These are phyloP conservation scores for Ceratobasidium theobromae DNA, from an alignment of 1,284 basidiomycete species.

Conservation along the genomic window DNA sequence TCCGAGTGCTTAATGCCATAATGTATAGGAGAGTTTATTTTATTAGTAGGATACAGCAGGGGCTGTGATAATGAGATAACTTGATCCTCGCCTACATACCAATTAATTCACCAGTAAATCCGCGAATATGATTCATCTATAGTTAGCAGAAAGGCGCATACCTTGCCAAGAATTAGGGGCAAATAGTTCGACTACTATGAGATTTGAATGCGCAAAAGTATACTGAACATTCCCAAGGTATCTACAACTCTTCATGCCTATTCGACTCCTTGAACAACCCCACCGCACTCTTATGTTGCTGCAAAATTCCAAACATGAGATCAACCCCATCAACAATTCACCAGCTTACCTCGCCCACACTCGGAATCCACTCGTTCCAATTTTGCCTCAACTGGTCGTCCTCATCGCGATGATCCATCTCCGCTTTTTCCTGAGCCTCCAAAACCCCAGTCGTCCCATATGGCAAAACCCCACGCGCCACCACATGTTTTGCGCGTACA, in stretches of 20 bases:
- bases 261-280: background rate
- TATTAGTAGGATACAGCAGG: too few species aligned
- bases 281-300: background rate
- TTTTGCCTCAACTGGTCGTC: background rate
- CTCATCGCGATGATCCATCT: background rate
- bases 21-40: too few species aligned
- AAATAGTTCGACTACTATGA: too few species aligned
- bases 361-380: background rate
- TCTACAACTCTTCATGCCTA: background rate
- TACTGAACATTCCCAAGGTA: too few species aligned
- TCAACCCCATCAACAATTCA: background rate
- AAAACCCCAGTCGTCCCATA: background rate
- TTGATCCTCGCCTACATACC: too few species aligned
- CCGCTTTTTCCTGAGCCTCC: background rate
- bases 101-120: too few species aligned
- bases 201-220: too few species aligned
- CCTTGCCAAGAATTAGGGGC: too few species aligned
- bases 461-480: background rate
- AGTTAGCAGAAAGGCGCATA: too few species aligned
- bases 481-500: background rate
- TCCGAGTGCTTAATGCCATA: too few species aligned
- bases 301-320: background rate
- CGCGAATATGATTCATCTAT: too few species aligned
- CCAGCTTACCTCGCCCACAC: background rate
- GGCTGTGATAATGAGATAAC: too few species aligned